Conservation (phyloP, 2,329 filamentous ascomycete species). For the Mycocentrospora acerina region DNA sequence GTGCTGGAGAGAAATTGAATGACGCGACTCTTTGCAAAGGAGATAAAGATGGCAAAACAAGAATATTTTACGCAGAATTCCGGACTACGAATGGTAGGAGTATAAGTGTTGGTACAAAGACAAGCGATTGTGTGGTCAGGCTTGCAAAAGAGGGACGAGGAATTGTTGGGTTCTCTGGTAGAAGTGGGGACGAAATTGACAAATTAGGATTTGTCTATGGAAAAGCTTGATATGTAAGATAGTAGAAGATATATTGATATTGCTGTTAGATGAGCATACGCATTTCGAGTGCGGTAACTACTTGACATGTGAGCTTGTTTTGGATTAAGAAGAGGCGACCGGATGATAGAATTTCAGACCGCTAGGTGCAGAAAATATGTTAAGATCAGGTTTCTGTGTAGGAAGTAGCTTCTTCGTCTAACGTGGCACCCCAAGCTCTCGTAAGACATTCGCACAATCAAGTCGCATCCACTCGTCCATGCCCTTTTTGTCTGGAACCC, state of each 20-base stretch:
- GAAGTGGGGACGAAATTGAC: constrained; percentile 58
- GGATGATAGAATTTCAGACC: too few species aligned
- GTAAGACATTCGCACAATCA: constrained; percentile 41
- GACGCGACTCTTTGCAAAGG: constrained; percentile 55
- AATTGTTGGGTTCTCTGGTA: constrained; percentile 56
- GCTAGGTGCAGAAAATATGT: too few species aligned
- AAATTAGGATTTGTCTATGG: constrained; percentile 46
- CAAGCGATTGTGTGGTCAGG: constrained; percentile 50
- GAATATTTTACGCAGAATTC: constrained; percentile 58
- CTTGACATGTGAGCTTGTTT: too few species aligned
- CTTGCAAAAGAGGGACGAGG: constrained; percentile 52
- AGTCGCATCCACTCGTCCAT: constrained; percentile 43
- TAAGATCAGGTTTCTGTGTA: too few species aligned
- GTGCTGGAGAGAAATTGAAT: constrained; percentile 51
- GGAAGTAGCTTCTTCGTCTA: too few species aligned
- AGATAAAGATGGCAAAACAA: constrained; percentile 47
- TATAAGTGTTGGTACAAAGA: constrained; percentile 49
- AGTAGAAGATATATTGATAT: too few species aligned
- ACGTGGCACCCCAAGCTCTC: constrained; percentile 38
- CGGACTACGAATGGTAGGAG: constrained; percentile 53
- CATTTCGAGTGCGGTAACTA: too few species aligned
- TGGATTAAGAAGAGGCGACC: too few species aligned
- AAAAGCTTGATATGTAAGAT: constrained; percentile 8
- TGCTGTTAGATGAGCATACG: too few species aligned
- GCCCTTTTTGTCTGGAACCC: constrained; percentile 36